Evolutionary conservation across 2,329 filamentous ascomycete genomes (phyloP).

Genomic region (Colletotrichum chrysophilum): DNA sequence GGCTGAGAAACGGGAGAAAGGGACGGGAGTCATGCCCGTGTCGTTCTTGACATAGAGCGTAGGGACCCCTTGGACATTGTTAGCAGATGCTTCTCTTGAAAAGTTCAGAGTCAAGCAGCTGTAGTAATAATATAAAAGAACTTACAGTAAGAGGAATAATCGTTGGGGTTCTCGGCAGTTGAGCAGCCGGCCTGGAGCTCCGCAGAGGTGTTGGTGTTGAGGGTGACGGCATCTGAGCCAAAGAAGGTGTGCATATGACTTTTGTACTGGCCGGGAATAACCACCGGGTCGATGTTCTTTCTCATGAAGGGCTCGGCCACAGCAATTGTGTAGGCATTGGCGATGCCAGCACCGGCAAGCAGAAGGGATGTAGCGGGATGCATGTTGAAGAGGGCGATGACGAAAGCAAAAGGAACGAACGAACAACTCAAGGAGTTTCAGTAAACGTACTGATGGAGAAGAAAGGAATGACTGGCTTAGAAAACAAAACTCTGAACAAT

Average conservation of each 20-base stretch:
- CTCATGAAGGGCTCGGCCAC: slow-evolving; percentile 29
- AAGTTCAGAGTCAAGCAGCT: neutral
- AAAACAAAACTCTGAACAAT: neutral
- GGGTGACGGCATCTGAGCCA: slow-evolving; percentile 36
- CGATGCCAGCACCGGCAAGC: slow-evolving; percentile 18
- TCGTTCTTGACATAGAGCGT: slow-evolving; percentile 41
- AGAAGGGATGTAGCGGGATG: neutral
- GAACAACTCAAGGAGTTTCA: neutral
- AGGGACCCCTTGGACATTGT: slow-evolving; percentile 34
- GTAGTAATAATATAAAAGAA: accelerated
- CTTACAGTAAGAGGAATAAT: slow-evolving; percentile 49
- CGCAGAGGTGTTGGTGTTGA: slow-evolving; percentile 28
- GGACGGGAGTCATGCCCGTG: slow-evolving; percentile 35
- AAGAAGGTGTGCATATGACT: slow-evolving; percentile 40
- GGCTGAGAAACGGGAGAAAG: slow-evolving; percentile 44
- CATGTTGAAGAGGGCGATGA: neutral
- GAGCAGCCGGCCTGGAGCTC: slow-evolving; percentile 48
- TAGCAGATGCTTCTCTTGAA: neutral
- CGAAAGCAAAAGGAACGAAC: neutral
- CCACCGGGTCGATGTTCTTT: slow-evolving; percentile 38
- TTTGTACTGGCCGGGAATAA: slow-evolving; percentile 34
- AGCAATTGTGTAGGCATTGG: slow-evolving; percentile 28
- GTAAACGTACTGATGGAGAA: neutral
- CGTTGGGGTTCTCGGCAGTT: slow-evolving; percentile 49
- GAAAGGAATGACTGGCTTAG: neutral